A percentile compares a stretch with the other conserved stretches of the same genome.
These are phyloP conservation scores for Olyra latifolia DNA, from an alignment of 176 grass and related monocot species.

Conservation along the genomic window DNA sequence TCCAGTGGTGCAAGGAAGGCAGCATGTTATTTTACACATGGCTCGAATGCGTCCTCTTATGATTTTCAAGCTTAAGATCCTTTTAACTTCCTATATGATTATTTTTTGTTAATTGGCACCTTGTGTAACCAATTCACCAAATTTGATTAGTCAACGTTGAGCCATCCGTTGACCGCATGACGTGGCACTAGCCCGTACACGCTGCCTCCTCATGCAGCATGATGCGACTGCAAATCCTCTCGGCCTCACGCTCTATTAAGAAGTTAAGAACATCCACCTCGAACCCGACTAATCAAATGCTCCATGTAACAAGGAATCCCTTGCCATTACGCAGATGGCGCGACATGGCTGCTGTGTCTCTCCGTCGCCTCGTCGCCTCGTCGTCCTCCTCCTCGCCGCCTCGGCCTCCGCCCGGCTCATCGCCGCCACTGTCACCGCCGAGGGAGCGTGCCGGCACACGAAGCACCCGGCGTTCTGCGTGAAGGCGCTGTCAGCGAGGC, in stretches of 20 bases:
- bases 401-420: constrained; percentile 7
- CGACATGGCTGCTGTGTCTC: constrained; percentile 39
- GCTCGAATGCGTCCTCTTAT: too few relatives aligned
- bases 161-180: not conserved
- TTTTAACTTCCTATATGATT: too few relatives aligned
- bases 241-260: not conserved
- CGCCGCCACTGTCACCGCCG: constrained; percentile 9
- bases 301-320: not conserved
- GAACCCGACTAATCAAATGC: not conserved
- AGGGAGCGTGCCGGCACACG: constrained; percentile 54
- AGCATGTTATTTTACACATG: too few relatives aligned
- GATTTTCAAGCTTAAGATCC: too few relatives aligned
- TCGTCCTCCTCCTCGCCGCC: constrained; percentile 37
- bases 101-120: too few relatives aligned
- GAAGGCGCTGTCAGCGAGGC: constrained; percentile 29
- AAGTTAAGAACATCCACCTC: not conserved
- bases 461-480: constrained; percentile 39
- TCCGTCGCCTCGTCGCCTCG: constrained; percentile 3
- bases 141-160: constrained; percentile 19
- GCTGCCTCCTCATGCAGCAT: not conserved
- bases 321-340: not conserved
- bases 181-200: not conserved
- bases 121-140: not conserved
- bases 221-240: constrained; percentile 8
- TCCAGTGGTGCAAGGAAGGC: too few relatives aligned